Conservation (phyloP, 345 rosid species). For the Combretum micranthum region DNA sequence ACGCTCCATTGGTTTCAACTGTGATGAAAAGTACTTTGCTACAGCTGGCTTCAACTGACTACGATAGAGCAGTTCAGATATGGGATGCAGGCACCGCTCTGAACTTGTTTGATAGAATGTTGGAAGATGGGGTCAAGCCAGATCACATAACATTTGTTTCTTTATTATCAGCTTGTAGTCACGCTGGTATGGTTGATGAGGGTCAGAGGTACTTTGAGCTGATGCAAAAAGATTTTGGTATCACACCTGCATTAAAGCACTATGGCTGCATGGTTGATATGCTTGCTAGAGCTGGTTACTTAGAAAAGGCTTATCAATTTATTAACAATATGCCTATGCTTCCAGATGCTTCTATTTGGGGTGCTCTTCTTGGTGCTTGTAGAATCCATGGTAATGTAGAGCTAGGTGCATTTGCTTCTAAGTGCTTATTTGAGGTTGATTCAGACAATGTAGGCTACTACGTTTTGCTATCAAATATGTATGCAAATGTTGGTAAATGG, state of each 20-base stretch:
- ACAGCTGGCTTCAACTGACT: no score
- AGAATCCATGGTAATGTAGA: constrained; percentile 35
- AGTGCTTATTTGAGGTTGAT: constrained; percentile 28
- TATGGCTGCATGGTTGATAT: constrained; percentile 48
- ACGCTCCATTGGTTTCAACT: no score
- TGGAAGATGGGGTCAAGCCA: constrained; percentile 23
- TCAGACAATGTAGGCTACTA: constrained; percentile 29
- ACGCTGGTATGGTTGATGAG: constrained; percentile 38
- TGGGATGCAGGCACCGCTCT: constrained; percentile 31
- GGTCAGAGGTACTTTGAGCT: constrained; percentile 26
- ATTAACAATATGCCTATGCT: constrained; percentile 29
- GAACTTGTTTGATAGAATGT: constrained; percentile 32
- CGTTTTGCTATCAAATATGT: constrained; percentile 34
- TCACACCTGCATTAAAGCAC: constrained; percentile 33
- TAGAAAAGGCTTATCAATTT: constrained; percentile 35
- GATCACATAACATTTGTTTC: constrained; percentile 32
- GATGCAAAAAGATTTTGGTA: constrained; percentile 22
- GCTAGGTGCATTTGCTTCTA: constrained; percentile 33
- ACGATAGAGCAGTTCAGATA: no score
- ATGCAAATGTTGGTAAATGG: constrained; percentile 37
- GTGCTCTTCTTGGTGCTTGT: no score
- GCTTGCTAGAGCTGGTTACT: constrained; percentile 39
- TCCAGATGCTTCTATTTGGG: constrained; percentile 33
- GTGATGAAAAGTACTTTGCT: no score
- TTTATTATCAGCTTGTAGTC: constrained; percentile 47